These are phyloP conservation scores for Solanum arcanum DNA, from an alignment of 257 asterid species.

Conservation along the genomic window DNA sequence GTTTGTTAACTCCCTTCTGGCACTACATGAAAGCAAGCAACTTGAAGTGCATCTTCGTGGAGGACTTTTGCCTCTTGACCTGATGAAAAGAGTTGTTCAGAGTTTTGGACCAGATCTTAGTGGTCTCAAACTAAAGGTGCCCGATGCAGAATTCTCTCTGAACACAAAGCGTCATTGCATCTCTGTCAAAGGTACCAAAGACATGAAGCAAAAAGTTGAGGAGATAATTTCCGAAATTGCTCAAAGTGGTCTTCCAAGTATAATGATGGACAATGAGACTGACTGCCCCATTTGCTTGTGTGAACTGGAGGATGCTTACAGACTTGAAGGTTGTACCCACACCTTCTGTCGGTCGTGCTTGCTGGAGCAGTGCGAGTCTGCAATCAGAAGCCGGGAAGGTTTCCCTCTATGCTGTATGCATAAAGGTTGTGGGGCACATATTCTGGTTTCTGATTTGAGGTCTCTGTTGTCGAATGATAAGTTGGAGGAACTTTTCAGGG, in stretches of 20 bases:
- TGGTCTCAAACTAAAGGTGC: conserved; percentile 57
- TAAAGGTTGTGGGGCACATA: conserved; percentile 35
- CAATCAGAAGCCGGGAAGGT: conserved; percentile 43
- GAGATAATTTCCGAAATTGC: conserved; percentile 37
- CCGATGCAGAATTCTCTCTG: conserved; percentile 49
- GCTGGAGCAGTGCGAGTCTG: conserved; percentile 70
- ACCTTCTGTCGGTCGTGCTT: conserved; percentile 65
- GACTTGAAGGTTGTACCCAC: conserved; percentile 63
- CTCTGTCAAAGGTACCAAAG: conserved; percentile 46
- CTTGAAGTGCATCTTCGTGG: conserved; percentile 76
- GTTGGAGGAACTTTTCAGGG: conserved; percentile 69
- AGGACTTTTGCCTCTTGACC: conserved; percentile 52
- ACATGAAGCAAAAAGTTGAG: conserved; percentile 55
- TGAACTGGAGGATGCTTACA: conserved; percentile 57
- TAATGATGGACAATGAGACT: conserved; percentile 11
- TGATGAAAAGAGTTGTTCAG: conserved; percentile 83
- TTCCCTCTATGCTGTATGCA: conserved; percentile 54
- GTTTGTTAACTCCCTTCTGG: conserved; percentile 39
- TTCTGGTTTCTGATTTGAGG: conserved; percentile 53
- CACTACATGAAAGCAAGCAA: conserved; percentile 55
- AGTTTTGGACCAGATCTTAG: conserved; percentile 70
- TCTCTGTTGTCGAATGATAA: conserved; percentile 41
- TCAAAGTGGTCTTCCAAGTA: conserved; percentile 17
- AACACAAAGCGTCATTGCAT: conserved; percentile 51
- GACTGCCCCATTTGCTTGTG: conserved; percentile 79